Conservation (phyloP, 495 filamentous ascomycete genomes). For the Podospora pseudoanserina region DNA sequence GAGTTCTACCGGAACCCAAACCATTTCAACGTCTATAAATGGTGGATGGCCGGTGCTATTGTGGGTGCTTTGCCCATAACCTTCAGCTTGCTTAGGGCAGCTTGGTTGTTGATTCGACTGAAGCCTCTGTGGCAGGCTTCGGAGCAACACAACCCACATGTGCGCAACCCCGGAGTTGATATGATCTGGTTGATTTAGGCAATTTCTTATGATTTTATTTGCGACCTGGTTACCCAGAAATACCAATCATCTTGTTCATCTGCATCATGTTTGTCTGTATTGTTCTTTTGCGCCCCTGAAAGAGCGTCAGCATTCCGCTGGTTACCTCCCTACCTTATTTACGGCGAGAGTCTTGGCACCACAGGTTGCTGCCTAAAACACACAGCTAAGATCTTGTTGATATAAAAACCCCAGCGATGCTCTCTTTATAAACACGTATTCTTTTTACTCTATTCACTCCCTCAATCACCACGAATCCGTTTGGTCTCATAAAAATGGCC, state of each 20-base stretch:
- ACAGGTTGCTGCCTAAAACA: background rate
- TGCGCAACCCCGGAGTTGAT: background rate
- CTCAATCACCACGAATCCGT: background rate
- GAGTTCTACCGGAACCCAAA: constrained; percentile 14
- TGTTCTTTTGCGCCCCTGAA: too few relatives aligned
- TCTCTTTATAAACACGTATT: background rate
- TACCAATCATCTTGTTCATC: background rate
- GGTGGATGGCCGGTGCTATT: constrained; percentile 12
- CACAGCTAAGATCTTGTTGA: background rate
- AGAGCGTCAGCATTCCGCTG: too few relatives aligned
- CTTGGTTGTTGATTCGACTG: background rate
- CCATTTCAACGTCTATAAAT: constrained; percentile 15
- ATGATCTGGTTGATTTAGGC: background rate
- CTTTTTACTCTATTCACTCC: background rate
- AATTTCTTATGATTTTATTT: background rate
- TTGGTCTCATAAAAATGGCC: background rate
- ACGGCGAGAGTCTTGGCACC: too few relatives aligned
- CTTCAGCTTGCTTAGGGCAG: background rate
- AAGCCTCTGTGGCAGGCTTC: constrained; percentile 9
- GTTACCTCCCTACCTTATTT: too few relatives aligned
- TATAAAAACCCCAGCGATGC: background rate
- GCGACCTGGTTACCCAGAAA: background rate
- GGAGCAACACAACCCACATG: background rate
- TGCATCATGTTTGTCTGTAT: too few relatives aligned
- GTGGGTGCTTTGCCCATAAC: constrained; percentile 6